Conservation (phyloP, 2,329 filamentous ascomycete species). For the Penicillium sp. region DNA sequence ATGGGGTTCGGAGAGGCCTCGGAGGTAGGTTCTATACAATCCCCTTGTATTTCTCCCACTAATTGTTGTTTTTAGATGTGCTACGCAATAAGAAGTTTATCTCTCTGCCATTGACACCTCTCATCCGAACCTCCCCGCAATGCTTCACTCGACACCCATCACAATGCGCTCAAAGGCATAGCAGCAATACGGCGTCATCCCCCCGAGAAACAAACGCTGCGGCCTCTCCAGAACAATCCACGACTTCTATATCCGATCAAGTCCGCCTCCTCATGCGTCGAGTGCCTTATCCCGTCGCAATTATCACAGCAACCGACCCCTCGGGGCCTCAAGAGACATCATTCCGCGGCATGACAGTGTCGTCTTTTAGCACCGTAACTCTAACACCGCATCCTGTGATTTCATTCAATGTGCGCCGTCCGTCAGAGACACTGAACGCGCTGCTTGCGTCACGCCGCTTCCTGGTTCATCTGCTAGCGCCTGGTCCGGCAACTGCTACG, state of each 20-base stretch:
- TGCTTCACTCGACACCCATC: constrained; percentile 8
- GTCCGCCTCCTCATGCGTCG: constrained; percentile 54
- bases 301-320: constrained; percentile 53
- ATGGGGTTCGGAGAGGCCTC: constrained; percentile 16
- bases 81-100: not conserved
- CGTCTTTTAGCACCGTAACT: constrained; percentile 62
- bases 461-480: constrained; percentile 54
- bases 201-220: constrained; percentile 3
- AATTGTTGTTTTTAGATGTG: not conserved
- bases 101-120: not conserved
- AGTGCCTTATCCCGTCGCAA: constrained; percentile 59
- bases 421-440: constrained; percentile 58
- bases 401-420: constrained; percentile 62
- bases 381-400: constrained; percentile 58
- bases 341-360: constrained; percentile 59
- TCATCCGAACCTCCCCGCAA: not conserved
- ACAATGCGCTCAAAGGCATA: constrained; percentile 19
- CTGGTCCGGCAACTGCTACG: constrained; percentile 32
- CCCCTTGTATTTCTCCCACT: constrained; percentile 2
- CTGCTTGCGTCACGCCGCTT: constrained; percentile 51
- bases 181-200: constrained; percentile 16
- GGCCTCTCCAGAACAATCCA: not conserved
- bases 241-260: constrained; percentile 33
- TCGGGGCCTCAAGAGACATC: constrained; percentile 26
- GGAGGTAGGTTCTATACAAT: constrained; percentile 20